These are phyloP conservation scores for Dipodascus albidus DNA, from an alignment of 805 yeast genomes.

Conservation along the genomic window DNA sequence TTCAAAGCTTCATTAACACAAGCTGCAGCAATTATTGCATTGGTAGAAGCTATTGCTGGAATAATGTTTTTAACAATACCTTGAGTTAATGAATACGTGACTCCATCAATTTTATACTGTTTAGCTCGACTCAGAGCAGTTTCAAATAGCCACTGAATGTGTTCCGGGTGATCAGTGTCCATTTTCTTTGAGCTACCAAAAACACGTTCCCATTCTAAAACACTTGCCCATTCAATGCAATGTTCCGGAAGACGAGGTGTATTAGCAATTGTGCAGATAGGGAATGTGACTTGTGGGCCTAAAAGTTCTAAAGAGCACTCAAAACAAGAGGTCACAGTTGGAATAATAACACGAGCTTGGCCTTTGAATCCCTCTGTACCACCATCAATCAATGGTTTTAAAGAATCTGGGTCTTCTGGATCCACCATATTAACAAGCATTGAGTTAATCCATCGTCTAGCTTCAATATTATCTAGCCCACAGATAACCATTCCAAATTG, in stretches of 20 bases:
- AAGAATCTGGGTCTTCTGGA: slow-evolving; percentile 30
- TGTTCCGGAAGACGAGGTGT: slow-evolving; percentile 93
- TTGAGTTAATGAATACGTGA: slow-evolving; percentile 56
- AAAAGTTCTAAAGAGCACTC: slow-evolving; percentile 81
- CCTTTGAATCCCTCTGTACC: slow-evolving; percentile 95
- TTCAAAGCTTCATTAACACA: slow-evolving; percentile 83
- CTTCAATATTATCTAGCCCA: slow-evolving; percentile 83
- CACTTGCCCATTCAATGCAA: slow-evolving; percentile 83
- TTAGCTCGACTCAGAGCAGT: slow-evolving; percentile 48
- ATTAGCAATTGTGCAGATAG: slow-evolving; percentile 88
- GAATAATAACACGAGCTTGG: slow-evolving; percentile 76
- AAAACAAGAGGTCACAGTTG: slow-evolving; percentile 79
- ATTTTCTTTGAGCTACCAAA: slow-evolving; percentile 32
- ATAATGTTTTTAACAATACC: slow-evolving; percentile 89
- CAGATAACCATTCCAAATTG: slow-evolving; percentile 67
- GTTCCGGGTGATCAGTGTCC: slow-evolving; percentile 59
- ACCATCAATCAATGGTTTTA: slow-evolving; percentile 76
- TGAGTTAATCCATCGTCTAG: slow-evolving; percentile 81
- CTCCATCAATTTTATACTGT: slow-evolving; percentile 54
- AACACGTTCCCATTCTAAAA: slow-evolving; percentile 55
- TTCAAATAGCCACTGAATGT: slow-evolving; percentile 51
- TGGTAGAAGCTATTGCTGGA: slow-evolving; percentile 91
- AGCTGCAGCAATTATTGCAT: slow-evolving; percentile 82
- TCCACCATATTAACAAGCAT: slow-evolving; percentile 55
- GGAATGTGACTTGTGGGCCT: slow-evolving; percentile 49